These are phyloP conservation scores for Cryphonectria japonica DNA, from an alignment of 2,329 filamentous ascomycete species.

Conservation along the genomic window DNA sequence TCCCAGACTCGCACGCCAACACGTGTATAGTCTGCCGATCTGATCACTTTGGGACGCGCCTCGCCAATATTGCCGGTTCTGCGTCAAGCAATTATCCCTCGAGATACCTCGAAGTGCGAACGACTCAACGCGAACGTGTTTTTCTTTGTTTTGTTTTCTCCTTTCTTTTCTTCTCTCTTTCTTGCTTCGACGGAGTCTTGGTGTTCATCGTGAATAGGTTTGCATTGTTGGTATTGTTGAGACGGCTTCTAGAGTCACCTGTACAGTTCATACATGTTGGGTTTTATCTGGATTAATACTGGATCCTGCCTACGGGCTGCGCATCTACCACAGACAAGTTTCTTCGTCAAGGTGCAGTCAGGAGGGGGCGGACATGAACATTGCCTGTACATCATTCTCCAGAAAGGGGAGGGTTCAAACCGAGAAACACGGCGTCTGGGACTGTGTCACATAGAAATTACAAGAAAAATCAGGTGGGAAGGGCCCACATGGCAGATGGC, in stretches of 20 bases:
- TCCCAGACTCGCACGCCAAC: neutral
- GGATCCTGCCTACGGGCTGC: slow-evolving; percentile 9
- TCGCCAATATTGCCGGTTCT: neutral
- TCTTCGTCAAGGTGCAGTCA: neutral
- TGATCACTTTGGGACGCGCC: neutral
- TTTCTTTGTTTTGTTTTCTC: neutral
- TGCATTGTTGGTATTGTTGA: neutral
- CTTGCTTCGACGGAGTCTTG: neutral
- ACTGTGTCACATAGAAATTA: slow-evolving; percentile 11
- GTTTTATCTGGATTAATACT: slow-evolving; percentile 7
- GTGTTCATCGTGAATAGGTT: neutral
- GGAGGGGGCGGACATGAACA: neutral
- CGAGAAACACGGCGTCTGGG: neutral
- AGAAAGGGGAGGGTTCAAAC: neutral
- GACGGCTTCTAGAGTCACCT: slow-evolving; percentile 8
- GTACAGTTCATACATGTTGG: slow-evolving; percentile 17
- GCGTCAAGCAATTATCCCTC: neutral
- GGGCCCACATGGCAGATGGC: too few relatives aligned
- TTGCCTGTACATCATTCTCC: neutral
- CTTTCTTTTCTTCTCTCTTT: too few relatives aligned
- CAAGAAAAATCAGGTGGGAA: neutral
- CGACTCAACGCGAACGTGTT: neutral
- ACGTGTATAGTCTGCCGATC: neutral
- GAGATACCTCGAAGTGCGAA: neutral
- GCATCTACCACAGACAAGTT: neutral